Evolutionary conservation across 2,329 filamentous ascomycete species (phyloP).

Genomic region (Alternaria atra): DNA sequence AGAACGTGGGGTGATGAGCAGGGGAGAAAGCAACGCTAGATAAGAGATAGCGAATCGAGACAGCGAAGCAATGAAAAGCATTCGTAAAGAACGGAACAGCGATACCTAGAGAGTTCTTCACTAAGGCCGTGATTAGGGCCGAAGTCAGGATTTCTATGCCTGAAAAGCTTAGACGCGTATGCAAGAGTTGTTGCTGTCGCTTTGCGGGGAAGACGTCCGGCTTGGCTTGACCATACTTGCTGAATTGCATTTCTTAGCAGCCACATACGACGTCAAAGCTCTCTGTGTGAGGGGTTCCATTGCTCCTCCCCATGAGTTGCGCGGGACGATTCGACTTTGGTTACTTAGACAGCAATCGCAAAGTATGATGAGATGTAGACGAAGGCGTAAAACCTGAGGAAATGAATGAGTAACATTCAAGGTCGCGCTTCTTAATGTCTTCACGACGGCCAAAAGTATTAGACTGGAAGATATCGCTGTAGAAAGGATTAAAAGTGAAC

Average conservation of each 20-base stretch:
- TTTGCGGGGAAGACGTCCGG: background rate
- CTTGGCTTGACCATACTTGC: background rate
- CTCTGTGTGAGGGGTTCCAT: background rate
- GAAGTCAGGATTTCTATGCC: background rate
- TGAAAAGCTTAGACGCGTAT: background rate
- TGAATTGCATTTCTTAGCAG: background rate
- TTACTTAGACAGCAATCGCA: background rate
- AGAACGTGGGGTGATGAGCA: background rate
- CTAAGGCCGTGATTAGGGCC: background rate
- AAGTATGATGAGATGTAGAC: background rate
- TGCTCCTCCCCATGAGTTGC: background rate
- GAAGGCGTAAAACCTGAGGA: background rate
- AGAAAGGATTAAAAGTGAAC: background rate
- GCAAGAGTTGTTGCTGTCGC: background rate
- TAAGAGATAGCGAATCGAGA: background rate
- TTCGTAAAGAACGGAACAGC: background rate
- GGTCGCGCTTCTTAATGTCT: background rate
- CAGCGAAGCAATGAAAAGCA: background rate
- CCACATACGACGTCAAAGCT: background rate
- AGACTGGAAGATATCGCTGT: background rate
- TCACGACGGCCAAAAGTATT: background rate
- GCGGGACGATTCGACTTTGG: background rate
- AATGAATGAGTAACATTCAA: background rate
- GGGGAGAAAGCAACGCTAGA: conserved; percentile 1
- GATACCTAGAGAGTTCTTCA: background rate